A percentile compares a stretch with the other conserved stretches of the same genome.
These are phyloP conservation scores for Cornus kousa DNA, from an alignment of 148 eudicot genomes.

Conservation along the genomic window DNA sequence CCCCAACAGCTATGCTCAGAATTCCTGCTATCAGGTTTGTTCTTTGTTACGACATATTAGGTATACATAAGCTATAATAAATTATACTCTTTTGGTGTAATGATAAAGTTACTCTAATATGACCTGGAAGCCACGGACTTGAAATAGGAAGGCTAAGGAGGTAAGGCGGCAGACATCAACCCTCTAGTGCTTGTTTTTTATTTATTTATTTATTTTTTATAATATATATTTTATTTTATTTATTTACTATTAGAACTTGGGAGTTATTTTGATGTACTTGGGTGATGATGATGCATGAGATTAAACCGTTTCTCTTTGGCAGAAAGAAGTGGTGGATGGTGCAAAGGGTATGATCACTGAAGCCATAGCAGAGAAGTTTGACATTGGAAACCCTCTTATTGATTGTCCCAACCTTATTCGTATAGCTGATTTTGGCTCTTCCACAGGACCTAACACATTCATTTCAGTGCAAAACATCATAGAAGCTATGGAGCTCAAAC, in stretches of 20 bases:
- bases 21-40: constrained; percentile 33
- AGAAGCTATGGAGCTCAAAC: constrained; percentile 13
- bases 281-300: background rate
- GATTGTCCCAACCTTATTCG: background rate
- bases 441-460: constrained; percentile 13
- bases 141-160: too few species aligned
- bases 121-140: too few species aligned
- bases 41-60: too few species aligned
- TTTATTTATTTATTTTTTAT: too few species aligned
- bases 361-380: constrained; percentile 10
- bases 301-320: background rate
- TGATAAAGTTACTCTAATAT: too few species aligned
- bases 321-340: constrained; percentile 11
- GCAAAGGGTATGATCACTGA: background rate
- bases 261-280: background rate
- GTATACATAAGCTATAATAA: background rate
- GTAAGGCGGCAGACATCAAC: too few species aligned
- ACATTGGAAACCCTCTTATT: background rate
- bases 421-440: constrained; percentile 19
- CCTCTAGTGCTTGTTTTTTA: too few species aligned
- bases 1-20: constrained; percentile 23
- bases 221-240: too few species aligned
- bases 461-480: constrained; percentile 12
- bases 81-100: too few species aligned
- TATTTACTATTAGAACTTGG: too few species aligned